Evolutionary conservation across 345 rosid species (phyloP).

Genomic region (Camelina sativa): DNA sequence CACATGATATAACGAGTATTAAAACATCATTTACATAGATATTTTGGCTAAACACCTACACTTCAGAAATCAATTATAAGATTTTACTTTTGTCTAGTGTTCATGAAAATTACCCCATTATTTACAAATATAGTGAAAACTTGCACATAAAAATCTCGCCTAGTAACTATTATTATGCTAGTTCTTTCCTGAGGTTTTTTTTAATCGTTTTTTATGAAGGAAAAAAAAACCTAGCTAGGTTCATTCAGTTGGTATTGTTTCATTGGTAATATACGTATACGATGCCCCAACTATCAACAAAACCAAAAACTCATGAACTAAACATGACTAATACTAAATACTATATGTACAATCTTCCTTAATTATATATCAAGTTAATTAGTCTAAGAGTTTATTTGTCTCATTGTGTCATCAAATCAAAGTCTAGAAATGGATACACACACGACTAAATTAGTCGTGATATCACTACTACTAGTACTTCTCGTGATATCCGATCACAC

Average conservation of each 20-base stretch:
- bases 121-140: too few relatives aligned
- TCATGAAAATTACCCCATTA: too few relatives aligned
- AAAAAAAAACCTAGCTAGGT: too few relatives aligned
- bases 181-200: too few relatives aligned
- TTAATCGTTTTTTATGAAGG: too few relatives aligned
- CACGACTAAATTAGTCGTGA: slow-evolving; percentile 14
- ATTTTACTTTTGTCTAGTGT: too few relatives aligned
- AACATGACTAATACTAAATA: slow-evolving; percentile 21
- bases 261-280: slow-evolving; percentile 32
- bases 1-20: too few relatives aligned
- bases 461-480: slow-evolving; percentile 27
- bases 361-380: slow-evolving; percentile 5
- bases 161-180: too few relatives aligned
- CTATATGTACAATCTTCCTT: slow-evolving; percentile 6
- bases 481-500: slow-evolving; percentile 36
- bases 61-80: too few relatives aligned
- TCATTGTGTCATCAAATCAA: neutral
- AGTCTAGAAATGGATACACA: slow-evolving; percentile 34
- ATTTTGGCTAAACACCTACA: too few relatives aligned
- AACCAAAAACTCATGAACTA: slow-evolving; percentile 24
- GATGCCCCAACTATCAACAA: slow-evolving; percentile 24
- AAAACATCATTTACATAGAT: too few relatives aligned
- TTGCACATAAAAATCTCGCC: too few relatives aligned
- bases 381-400: neutral
- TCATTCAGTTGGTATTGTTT: slow-evolving; percentile 39